Base-by-base conservation (phyloP, 495 filamentous ascomycete species). In the Bathelium albidoporum region DNA sequence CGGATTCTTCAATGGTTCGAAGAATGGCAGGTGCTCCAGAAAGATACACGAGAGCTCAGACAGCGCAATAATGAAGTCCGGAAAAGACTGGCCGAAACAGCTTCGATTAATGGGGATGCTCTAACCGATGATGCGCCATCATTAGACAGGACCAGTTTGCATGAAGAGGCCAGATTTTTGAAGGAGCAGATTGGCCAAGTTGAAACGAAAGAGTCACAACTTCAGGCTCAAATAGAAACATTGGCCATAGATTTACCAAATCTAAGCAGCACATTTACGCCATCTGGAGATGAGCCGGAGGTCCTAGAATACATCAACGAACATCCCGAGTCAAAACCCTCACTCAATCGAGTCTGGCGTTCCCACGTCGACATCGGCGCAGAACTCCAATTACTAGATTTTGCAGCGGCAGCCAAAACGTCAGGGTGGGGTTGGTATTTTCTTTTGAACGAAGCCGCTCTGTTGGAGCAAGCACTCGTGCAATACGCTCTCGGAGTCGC, bases 341-440 rank as follows among this genome's bases (percentile, higher is more conserved):
- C 79, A 62, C 82, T 81, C 11, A 77, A 82, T 66, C 74, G 75
- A 49, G 70, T 80, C 59, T 81, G 74, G 80, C 78, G 78, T 26
- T 89, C 88, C 0, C 94, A 98, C 73, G 87, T 91, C 7, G 81
- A 92, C 65, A 89, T 98, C 65, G 95, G 95, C 28, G 78, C 82
- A 1, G 82, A 88, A 66, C 82, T 98, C 0, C 81, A 85, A 24
- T 77, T 97, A 1, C 77, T 98, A 58, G 95, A 98, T 75, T 97
- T 98, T 70, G 79, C 85, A 12, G 83, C 79, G 60, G 90, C 91
- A 2, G 86, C 84, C 22, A 86, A 82, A 10, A 85, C 89, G 22
- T 89, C 85, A 36, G 94, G 94, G 18, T 97, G 92, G 92, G 94
- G 94, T 0, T 98, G 91, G 90, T 98, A 98, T 75, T 96, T 88